Percentiles rank a stretch among this genome's conserved stretches.
Conservation (phyloP, 1,139 yeast species). For the Suhomyces kunorum region DNA sequence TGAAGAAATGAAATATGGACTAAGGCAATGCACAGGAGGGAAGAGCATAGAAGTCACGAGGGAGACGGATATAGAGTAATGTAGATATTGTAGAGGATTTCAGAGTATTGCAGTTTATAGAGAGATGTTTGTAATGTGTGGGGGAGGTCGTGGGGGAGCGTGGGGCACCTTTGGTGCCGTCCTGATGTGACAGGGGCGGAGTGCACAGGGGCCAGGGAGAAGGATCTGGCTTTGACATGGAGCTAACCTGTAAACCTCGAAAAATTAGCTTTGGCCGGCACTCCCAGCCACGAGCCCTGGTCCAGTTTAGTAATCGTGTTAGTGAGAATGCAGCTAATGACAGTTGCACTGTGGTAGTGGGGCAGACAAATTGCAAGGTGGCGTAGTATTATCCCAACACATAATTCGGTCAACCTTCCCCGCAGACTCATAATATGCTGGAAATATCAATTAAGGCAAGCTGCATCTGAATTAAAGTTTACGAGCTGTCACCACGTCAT, state of each 20-base stretch:
- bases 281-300: not conserved
- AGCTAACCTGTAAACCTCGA: constrained; percentile 4
- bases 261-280: not conserved
- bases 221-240: constrained; percentile 3
- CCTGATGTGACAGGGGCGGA: not conserved
- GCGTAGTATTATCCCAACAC: too few species aligned
- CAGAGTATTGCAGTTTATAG: too few species aligned
- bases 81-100: too few species aligned
- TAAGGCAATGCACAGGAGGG: too few species aligned
- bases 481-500: constrained; percentile 4
- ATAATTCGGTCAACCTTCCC: too few species aligned
- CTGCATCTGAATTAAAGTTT: constrained; percentile 1
- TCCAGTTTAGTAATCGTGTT: constrained; percentile 1
- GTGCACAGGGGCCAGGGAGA: not conserved
- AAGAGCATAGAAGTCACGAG: too few species aligned
- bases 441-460: not conserved
- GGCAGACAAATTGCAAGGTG: not conserved
- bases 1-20: too few species aligned
- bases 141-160: too few species aligned
- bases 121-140: too few species aligned
- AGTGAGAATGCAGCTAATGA: constrained; percentile 1
- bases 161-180: too few species aligned
- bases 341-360: constrained; percentile 1
- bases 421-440: not conserved
- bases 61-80: too few species aligned